These are phyloP conservation scores for Magnolia kwangsiensis DNA, from an alignment of 164 flowering plant species.

Conservation along the genomic window DNA sequence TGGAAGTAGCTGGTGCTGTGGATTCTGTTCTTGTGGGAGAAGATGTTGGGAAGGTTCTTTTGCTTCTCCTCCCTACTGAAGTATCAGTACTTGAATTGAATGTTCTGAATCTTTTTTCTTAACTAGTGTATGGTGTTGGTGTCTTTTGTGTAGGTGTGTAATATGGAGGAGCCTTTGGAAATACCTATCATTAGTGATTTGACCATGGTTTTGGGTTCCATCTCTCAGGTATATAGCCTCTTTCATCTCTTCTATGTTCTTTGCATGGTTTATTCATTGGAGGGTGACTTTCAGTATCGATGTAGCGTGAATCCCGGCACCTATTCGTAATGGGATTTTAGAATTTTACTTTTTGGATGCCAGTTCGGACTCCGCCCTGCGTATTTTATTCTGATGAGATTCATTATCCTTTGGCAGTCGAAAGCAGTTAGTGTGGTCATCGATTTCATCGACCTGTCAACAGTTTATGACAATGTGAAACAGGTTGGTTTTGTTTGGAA, in stretches of 20 bases:
- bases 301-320: neutral
- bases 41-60: conserved; percentile 69
- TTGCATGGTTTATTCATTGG: neutral
- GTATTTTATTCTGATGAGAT: neutral
- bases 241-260: neutral
- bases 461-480: conserved; percentile 88
- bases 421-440: conserved; percentile 63
- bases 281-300: neutral
- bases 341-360: neutral
- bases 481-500: conserved; percentile 43
- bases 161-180: conserved; percentile 86
- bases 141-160: conserved; percentile 45
- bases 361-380: neutral
- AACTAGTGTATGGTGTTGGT: neutral
- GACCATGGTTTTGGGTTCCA: conserved; percentile 85
- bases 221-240: conserved; percentile 60
- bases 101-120: neutral
- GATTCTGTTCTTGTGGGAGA: conserved; percentile 71
- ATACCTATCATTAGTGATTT: conserved; percentile 78
- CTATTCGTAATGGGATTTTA: no score
- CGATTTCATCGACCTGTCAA: conserved; percentile 76
- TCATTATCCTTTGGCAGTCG: conserved; percentile 33
- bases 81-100: neutral
- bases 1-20: conserved; percentile 93
- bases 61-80: neutral